Evolutionary conservation across 306 rosid species (phyloP), one percentile per base, ranked within the genome.

Genomic region (Glycine tomentella): DNA sequence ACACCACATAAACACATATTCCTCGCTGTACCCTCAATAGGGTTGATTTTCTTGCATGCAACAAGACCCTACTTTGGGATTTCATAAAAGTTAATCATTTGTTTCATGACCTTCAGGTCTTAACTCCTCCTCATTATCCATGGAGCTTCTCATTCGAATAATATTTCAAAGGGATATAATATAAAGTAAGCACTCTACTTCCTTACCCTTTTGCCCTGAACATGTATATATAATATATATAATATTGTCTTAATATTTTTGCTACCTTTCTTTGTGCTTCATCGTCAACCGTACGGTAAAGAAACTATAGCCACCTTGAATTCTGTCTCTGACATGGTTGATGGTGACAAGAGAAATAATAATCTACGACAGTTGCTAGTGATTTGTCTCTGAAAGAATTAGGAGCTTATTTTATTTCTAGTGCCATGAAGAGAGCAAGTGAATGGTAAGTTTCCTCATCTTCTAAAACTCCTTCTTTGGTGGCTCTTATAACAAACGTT

Each of bases 391-490:
- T 88, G 48, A 87, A 70, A 88, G 87, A 44, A n/a, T 40, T 66
- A 85, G 69, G 89, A 88, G 51, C 90, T 85, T 85, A 91, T 81
- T 25, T 25, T 74, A 36, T 36, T 36, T 89, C 92, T 72, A 72
- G 92, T 70, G 92, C 89, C 86, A 82, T 92, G 90, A 90, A 87
- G 87, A 84, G 92, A 87, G 88, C 97, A 17, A 91, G 92, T 81
- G 97, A 91, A 64, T 95, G 98, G 98, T 92, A 83, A 79, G 84
- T 57, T 86, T 78, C 31, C 74, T 71, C 9, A 45, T 66, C 36
- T 65, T 59, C 42, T 9, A 10, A 48, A 74, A 55, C 64, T 61
- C 42, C 13, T 65, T 45, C 31, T 25, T 25, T 25, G 31, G 31
- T 25, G 31, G 31, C 31, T 25, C 12, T 44, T 4, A 45, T 9